Conservation (phyloP, 2,329 filamentous ascomycete species). For the Sporothrix pallida region DNA sequence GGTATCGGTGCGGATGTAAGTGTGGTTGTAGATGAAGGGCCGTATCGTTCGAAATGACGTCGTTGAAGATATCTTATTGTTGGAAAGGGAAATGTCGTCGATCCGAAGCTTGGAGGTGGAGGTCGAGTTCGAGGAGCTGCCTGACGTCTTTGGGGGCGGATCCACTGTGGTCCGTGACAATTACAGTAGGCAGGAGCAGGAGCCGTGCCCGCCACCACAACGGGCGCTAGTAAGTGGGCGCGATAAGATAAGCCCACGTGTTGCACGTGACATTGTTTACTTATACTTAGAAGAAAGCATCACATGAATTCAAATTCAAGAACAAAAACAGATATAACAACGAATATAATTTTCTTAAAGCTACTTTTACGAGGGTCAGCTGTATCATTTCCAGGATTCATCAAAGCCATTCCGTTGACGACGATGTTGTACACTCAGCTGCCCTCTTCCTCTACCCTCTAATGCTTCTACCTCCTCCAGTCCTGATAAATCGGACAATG, state of each 20-base stretch:
- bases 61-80: no score
- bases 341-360: neutral
- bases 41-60: no score
- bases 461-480: neutral
- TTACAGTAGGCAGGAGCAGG: conserved; percentile 8
- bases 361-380: neutral
- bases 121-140: neutral
- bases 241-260: conserved; percentile 16
- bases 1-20: neutral
- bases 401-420: neutral
- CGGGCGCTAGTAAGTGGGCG: neutral
- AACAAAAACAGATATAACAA: neutral
- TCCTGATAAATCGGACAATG: neutral
- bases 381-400: neutral
- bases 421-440: neutral
- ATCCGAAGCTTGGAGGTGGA: neutral
- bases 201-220: neutral
- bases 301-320: neutral
- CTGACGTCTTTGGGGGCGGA: conserved; percentile 9
- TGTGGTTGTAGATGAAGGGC: neutral
- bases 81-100: neutral
- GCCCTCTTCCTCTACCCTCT: neutral
- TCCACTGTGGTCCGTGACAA: conserved; percentile 14
- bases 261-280: neutral
- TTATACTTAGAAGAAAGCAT: neutral